Conservation (phyloP, 352 stramenopile genomes). For the Phytophthora kernoviae region DNA sequence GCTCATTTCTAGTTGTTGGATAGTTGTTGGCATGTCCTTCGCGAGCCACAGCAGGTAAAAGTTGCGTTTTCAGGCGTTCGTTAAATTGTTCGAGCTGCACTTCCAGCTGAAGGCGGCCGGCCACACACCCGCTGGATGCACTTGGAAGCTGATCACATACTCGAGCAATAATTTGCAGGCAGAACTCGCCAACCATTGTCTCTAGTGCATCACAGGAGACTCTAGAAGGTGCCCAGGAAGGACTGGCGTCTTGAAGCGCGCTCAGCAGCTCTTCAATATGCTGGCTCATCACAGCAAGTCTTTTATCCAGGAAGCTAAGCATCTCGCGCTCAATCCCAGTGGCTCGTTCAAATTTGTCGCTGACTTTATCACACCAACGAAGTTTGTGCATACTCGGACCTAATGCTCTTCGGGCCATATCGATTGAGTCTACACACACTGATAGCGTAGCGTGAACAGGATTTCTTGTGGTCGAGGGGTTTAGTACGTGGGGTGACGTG, state of each 20-base stretch:
- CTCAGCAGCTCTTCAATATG: slow-evolving; percentile 22
- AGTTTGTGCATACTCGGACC: slow-evolving; percentile 40
- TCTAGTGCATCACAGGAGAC: slow-evolving; percentile 35
- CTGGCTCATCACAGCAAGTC: slow-evolving; percentile 25
- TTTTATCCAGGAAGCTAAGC: slow-evolving; percentile 37
- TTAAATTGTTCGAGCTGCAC: slow-evolving; percentile 52
- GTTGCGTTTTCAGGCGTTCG: slow-evolving; percentile 30
- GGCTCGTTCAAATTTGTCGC: background rate
- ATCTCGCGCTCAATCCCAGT: slow-evolving; percentile 47
- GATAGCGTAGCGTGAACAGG: slow-evolving; percentile 23
- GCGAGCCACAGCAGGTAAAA: slow-evolving; percentile 17
- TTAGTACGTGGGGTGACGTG: background rate
- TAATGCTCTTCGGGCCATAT: slow-evolving; percentile 46
- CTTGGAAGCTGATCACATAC: slow-evolving; percentile 60
- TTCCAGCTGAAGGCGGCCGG: slow-evolving; percentile 35
- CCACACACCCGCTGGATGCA: slow-evolving; percentile 27
- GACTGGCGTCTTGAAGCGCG: background rate
- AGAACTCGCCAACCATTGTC: slow-evolving; percentile 56
- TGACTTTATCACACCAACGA: slow-evolving; percentile 1
- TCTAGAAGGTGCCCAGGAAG: background rate
- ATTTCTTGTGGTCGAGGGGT: slow-evolving; percentile 6
- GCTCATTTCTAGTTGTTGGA: background rate
- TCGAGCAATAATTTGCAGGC: slow-evolving; percentile 51
- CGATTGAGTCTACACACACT: slow-evolving; percentile 49
- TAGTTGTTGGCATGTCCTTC: background rate